These are phyloP conservation scores for Fusarium tjaetaba DNA, from an alignment of 2,329 filamentous ascomycete genomes.

Conservation along the genomic window DNA sequence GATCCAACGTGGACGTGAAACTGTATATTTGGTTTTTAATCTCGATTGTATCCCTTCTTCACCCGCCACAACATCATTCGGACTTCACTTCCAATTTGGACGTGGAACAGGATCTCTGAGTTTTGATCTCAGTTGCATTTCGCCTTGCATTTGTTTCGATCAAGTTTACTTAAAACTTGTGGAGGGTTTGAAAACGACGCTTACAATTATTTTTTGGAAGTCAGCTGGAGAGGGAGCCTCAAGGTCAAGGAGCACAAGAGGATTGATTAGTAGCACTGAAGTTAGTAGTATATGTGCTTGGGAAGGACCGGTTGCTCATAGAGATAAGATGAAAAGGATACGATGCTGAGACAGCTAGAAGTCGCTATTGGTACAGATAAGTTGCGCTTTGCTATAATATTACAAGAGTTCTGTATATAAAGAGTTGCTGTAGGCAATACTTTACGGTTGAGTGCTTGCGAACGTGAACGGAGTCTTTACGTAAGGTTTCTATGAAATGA, in stretches of 20 bases:
- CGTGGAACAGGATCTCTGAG: conserved; percentile 3
- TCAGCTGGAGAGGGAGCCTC: background rate
- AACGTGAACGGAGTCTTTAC: background rate
- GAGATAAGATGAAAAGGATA: accelerated
- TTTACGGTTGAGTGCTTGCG: background rate
- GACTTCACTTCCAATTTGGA: conserved; percentile 5
- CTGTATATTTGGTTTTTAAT: background rate
- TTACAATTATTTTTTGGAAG: background rate
- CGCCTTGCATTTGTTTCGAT: background rate
- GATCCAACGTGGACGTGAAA: background rate
- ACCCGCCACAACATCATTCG: conserved; percentile 7
- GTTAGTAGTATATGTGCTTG: background rate
- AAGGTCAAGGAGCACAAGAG: background rate
- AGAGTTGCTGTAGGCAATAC: background rate
- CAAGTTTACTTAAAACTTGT: accelerated
- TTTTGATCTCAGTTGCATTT: conserved; percentile 18
- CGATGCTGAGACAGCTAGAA: accelerated
- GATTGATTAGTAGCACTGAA: background rate
- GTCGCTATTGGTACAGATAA: background rate
- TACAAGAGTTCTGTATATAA: background rate
- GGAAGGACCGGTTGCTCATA: background rate
- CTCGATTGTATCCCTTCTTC: background rate
- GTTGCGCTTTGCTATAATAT: accelerated
- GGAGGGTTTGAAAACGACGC: background rate
- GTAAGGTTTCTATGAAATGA: accelerated